Evolutionary conservation across 805 yeast species (phyloP).

Genomic region (Metschnikowia similis): DNA sequence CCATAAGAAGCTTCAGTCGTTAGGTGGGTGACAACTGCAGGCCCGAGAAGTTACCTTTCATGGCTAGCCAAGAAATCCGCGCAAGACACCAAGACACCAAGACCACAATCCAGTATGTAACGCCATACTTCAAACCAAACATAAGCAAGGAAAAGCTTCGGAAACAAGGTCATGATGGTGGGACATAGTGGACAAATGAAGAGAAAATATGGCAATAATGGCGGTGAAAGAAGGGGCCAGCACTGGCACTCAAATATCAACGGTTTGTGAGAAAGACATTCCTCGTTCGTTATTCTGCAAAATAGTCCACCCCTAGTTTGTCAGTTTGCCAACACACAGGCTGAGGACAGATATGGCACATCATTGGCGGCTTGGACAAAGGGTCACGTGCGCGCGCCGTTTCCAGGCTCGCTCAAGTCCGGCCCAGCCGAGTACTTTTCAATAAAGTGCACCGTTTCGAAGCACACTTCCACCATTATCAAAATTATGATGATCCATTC

Average conservation of each 20-base stretch:
- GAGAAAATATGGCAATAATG: not conserved
- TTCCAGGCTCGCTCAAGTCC: not conserved
- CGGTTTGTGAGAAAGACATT: not conserved
- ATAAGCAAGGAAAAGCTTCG: too few species aligned
- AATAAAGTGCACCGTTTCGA: conserved; percentile 72
- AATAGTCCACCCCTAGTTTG: not conserved
- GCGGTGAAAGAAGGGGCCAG: not conserved
- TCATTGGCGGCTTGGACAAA: not conserved
- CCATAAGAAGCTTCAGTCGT: not conserved
- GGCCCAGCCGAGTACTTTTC: conserved; percentile 37
- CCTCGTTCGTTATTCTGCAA: not conserved
- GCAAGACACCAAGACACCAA: not conserved
- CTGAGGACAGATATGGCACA: not conserved
- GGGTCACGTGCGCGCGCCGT: conserved; percentile 1
- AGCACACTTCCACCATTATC: conserved; percentile 79
- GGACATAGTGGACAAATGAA: not conserved
- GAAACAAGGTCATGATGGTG: not conserved
- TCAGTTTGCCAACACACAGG: not conserved
- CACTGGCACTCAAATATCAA: not conserved
- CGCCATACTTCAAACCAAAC: too few species aligned
- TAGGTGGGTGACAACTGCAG: not conserved
- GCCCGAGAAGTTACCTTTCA: not conserved
- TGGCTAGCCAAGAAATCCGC: not conserved
- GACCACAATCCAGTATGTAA: too few species aligned
- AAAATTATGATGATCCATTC: conserved; percentile 87